phyloP scores from a whole-genome alignment of 305 asterid genomes.

The Solanum hybrid region DNA sequence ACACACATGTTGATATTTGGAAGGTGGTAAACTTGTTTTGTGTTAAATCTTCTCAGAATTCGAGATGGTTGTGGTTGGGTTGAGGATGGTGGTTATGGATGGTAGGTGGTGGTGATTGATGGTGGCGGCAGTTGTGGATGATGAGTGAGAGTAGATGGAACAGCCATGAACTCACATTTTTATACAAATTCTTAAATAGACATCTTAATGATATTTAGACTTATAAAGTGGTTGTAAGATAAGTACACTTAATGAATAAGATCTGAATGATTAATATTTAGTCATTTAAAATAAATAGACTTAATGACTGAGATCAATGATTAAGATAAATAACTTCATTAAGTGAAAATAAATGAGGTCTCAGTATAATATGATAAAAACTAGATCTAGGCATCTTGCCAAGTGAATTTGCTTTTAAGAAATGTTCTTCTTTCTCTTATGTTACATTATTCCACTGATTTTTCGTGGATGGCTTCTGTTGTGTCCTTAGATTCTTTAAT shows the following conservation, averaged over 20 bases:
- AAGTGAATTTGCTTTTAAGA: too few species aligned
- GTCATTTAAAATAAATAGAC: neutral
- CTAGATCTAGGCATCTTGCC: neutral
- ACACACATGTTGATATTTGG: too few species aligned
- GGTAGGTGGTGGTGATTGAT: too few species aligned
- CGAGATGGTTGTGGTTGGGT: too few species aligned
- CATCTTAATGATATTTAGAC: neutral
- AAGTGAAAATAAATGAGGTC: neutral
- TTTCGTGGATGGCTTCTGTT: neutral
- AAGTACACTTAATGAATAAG: neutral
- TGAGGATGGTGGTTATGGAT: too few species aligned
- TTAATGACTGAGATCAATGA: neutral
- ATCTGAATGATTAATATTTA: neutral
- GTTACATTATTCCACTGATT: too few species aligned
- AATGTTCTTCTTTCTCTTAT: neutral
- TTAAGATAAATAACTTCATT: too few species aligned
- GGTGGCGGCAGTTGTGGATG: too few species aligned
- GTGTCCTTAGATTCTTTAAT: neutral
- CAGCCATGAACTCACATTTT: neutral
- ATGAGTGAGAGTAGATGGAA: too few species aligned
- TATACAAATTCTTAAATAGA: neutral
- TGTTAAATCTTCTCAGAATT: too few species aligned
- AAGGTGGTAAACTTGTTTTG: too few species aligned
- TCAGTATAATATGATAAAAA: neutral
- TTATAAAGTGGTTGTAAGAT: neutral